Conservation (phyloP, 2,329 filamentous ascomycete species). For the Raffaelea arxii region DNA sequence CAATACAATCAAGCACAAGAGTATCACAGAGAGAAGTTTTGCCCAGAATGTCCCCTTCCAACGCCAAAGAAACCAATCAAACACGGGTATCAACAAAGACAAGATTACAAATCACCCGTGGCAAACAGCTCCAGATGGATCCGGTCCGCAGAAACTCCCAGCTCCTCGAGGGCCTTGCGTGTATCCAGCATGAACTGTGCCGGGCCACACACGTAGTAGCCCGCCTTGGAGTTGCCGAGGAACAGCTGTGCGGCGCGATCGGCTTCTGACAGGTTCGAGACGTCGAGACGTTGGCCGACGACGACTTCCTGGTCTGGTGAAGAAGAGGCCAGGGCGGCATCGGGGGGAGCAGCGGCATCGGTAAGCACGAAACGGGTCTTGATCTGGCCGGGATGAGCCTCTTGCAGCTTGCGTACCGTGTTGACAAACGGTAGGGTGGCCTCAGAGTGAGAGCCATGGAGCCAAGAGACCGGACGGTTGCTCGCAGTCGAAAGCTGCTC, state of each 20-base stretch:
- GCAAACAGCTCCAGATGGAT: slow-evolving; percentile 60
- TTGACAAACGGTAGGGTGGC: slow-evolving; percentile 44
- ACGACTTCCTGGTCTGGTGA: slow-evolving; percentile 8
- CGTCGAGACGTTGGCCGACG: slow-evolving; percentile 46
- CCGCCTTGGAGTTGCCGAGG: slow-evolving; percentile 39
- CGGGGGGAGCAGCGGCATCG: slow-evolving; percentile 13
- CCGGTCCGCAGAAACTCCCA: slow-evolving; percentile 47
- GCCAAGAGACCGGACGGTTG: slow-evolving; percentile 46
- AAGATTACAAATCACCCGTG: slow-evolving; percentile 34
- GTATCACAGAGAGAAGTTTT: too few species aligned
- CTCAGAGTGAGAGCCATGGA: slow-evolving; percentile 48
- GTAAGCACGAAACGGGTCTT: slow-evolving; percentile 49
- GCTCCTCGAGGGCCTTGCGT: slow-evolving; percentile 37
- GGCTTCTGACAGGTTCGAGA: slow-evolving; percentile 45
- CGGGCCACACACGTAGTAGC: slow-evolving; percentile 68
- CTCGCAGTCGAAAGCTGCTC: slow-evolving; percentile 32
- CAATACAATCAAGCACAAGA: too few species aligned
- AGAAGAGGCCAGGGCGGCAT: slow-evolving; percentile 17
- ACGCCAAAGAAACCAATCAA: background rate
- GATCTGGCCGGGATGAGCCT: slow-evolving; percentile 33
- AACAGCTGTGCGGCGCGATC: slow-evolving; percentile 44
- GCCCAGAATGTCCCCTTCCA: too few species aligned
- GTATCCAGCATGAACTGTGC: slow-evolving; percentile 58
- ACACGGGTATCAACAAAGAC: background rate
- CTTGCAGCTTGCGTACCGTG: slow-evolving; percentile 33